Evolutionary conservation across 78 protist genomes (phyloP), one percentile per base, ranked within the genome.

Genomic region (slime mould (Dictyostelium discoideum)): DNA sequence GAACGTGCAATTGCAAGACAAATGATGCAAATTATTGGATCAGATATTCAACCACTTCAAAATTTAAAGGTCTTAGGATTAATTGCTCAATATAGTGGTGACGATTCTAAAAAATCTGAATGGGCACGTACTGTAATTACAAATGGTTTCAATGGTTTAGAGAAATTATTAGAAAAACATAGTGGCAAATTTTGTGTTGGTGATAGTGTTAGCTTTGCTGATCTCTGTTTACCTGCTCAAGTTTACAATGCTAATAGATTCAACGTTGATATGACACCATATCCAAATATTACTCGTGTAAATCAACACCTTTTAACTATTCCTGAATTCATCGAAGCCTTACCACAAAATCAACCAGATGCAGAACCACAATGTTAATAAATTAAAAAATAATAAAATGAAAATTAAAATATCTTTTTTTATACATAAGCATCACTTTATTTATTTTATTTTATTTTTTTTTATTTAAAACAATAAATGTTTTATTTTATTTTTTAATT

Each of bases 31-130:
- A 72, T 77, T 85, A 95, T 97, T 72, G 96, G 92, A 18, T 65
- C 84, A 10, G 98, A 93, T 57, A 96, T 84, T 54, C 98, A 96
- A 65, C 98, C 98, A 60, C 94, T 96, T 39, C 98, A 96, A 57
- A 96, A 96, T 80, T 89, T 93, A 20, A 87, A 85, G 22, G 85
- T 96, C 9, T 20, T 96, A 14, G 37, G 85, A 57, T 22, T 18
- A 37, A 54, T 86, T 4, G 92, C 81, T 7, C 24, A 48, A 48
- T n/a, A 44, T 7, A 69, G 73, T 22, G 87, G 87, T 14, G 87
- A 83, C 26, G 89, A 92, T 9, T 50, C 29, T 10, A 88, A 81
- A 8, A 93, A 92, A 57, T 48, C 16, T 16, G 98, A 74, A 44
- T 94, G 96, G 94, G 98, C 94, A 3, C 78, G 42, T 8, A 73